phyloP scores from a whole-genome alignment of 2,329 filamentous ascomycete species.

The Daldinia eschscholtzii region DNA sequence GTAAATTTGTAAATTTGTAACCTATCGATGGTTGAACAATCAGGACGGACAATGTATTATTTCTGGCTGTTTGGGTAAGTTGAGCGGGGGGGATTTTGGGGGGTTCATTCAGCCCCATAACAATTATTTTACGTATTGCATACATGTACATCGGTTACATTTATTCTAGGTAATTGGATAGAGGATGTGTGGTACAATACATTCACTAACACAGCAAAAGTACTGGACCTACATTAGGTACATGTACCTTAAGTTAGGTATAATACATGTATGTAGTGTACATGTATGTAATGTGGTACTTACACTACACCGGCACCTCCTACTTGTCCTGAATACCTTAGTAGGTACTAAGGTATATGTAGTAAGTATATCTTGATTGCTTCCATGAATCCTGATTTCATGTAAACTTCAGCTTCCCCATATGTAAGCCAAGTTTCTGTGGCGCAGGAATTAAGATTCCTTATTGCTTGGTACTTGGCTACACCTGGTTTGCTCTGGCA shows the following conservation, averaged over 20 bases:
- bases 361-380: too few species aligned
- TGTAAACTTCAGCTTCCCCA: constrained; percentile 9
- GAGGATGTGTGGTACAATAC: not conserved
- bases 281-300: not conserved
- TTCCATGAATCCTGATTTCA: constrained; percentile 8
- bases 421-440: constrained; percentile 11
- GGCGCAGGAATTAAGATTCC: constrained; percentile 2
- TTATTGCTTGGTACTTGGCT: constrained; percentile 6
- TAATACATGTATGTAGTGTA: too few species aligned
- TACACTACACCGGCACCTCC: constrained; percentile 2
- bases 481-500: too few species aligned
- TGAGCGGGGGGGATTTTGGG: constrained; percentile 7
- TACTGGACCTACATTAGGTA: too few species aligned
- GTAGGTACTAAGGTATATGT: too few species aligned
- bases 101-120: constrained; percentile 25
- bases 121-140: not conserved
- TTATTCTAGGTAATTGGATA: too few species aligned
- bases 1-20: constrained; percentile 27
- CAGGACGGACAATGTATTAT: constrained; percentile 6
- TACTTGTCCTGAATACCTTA: constrained; percentile 4
- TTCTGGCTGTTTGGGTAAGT: constrained; percentile 5
- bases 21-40: not conserved
- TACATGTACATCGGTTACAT: not conserved
- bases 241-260: too few species aligned
- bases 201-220: not conserved